Percentiles rank a stretch among this genome's conserved stretches.
Conservation (phyloP, 208 protist genomes). For the Leishmania tropica region DNA sequence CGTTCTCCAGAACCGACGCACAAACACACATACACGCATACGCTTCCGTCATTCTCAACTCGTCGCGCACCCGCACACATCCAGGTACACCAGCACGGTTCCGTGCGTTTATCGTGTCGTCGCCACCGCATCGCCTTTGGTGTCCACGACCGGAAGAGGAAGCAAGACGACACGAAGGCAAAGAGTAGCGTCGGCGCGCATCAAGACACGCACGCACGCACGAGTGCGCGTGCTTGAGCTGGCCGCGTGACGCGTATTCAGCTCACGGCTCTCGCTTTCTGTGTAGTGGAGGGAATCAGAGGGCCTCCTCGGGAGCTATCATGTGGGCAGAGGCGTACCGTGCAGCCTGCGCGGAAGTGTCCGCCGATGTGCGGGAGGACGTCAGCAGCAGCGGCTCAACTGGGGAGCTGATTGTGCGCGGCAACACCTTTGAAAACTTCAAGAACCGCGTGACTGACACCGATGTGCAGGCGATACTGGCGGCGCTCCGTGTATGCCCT, state of each 20-base stretch:
- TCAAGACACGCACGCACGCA: not conserved
- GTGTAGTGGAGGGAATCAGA: not conserved
- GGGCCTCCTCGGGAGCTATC: not conserved
- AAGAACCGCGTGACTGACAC: slow-evolving; percentile 52
- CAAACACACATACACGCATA: not conserved
- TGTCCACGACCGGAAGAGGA: not conserved
- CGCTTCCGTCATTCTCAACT: not conserved
- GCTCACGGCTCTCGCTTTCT: not conserved
- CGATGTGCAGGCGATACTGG: slow-evolving; percentile 55
- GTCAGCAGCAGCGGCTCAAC: slow-evolving; percentile 19
- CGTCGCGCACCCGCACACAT: not conserved
- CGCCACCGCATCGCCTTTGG: not conserved
- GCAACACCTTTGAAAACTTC: slow-evolving; percentile 75
- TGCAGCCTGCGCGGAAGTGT: slow-evolving; percentile 38
- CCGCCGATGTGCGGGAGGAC: slow-evolving; percentile 48
- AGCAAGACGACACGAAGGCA: not conserved
- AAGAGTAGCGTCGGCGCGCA: not conserved
- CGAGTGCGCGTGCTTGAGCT: not conserved
- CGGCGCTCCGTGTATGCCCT: slow-evolving; percentile 23
- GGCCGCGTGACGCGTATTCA: not conserved
- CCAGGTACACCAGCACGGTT: not conserved
- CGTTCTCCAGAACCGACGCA: not conserved
- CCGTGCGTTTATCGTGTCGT: not conserved
- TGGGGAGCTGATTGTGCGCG: slow-evolving; percentile 38
- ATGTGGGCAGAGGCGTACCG: slow-evolving; percentile 71